Evolutionary conservation across 2,329 filamentous ascomycete species (phyloP), one percentile per base, ranked within the genome.

Genomic region (Penicillium sp.): DNA sequence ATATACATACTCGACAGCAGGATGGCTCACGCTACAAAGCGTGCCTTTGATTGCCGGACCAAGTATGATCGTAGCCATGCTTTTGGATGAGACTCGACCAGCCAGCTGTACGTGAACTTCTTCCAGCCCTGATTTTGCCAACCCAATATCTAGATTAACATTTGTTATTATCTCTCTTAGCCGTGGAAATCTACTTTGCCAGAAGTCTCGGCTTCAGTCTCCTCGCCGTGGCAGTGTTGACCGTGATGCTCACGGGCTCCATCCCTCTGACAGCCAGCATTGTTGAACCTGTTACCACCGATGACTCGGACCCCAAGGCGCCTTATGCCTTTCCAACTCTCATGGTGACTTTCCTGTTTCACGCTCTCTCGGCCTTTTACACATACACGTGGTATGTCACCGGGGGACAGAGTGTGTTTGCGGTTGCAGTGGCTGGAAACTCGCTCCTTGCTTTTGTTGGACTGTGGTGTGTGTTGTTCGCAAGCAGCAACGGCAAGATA

Each of bases 181-280:
- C 76, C 25, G 79, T 91, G 31, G 89, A 92, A 73, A 76, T 84
- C 55, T 93, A 93, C 80, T 87, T 93, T 72, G 86, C 86, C 51
- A 88, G 90, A 43, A 85, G 83, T 27, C 81, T 92, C 1, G 90
- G 88, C 61, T 78, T 93, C 55, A 78, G 86, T 29, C 81, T 92
- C 45, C 77, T 92, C 23, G 78, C 85, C 10, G 76, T 93, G 27
- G 86, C 85, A 31, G 69, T 87, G 7, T 75, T 89, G 13, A 81
- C 83, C n/a, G 75, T 92, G 37, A 79, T 91, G 35, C 81, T 93
- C 29, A 89, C 89, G 0, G 91, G 90, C 47, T 82, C 83, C 2
- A 79, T 93, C 5, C 90, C 90, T 0, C 74, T 92, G 13, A 82
- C 80, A 1, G 81, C 83, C n/a, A 71, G 77, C 23, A 69, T 80